Base-by-base conservation (phyloP, 768 basidiomycete genomes). In the Mrakia frigida region DNA sequence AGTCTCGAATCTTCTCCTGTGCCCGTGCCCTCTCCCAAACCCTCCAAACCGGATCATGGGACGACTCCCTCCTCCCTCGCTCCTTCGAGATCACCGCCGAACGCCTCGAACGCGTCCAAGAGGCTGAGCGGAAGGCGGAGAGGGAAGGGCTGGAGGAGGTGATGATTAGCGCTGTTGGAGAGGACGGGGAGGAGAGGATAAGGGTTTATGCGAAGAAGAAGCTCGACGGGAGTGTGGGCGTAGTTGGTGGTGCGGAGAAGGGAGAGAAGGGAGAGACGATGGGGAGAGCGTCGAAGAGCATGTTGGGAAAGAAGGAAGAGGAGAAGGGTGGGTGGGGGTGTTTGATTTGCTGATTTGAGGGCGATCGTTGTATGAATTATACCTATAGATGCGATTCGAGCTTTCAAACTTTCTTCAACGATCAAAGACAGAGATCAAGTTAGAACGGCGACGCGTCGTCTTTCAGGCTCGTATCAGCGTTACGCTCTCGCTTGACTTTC, bases 1-100 rank as follows among this genome's bases (percentile, higher is more conserved):
- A 81, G 81, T 80, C 79, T 18, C 70, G 79, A 16, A 81, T 81
- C 52, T 63, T 78, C 23, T 60, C 74, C 35, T 69, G 70, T 25
- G 78, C 80, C 3, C 75, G 74, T 11, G 76, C 78, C 0, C 61
- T 82, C 31, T 80, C 18, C 65, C 67, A 50, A 71, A 81, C 50
- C 37, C 52, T 13, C 18, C 28, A 6, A 31, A 76, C 56, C 61
- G 56, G 6, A n/a, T 69, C 70, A 23, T 31, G 59, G 65, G 69
- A 69, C 41, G 61, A 52, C 7, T 31, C 16, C 7, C 46, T 74
- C 21, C 79, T 79, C 28, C 78, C 79, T 14, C 63, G 76, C 23
- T 74, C 72, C 35, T 80, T 80, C 39, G 76, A 76, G 43, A n/a
- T 75, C 31, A 78, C 77, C 37, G 5, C 16, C 28, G 74, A 39